A percentile compares a stretch with the other conserved stretches of the same genome.
These are phyloP conservation scores for Leccinum ochraceum DNA, from an alignment of 768 basidiomycete species.

Conservation along the genomic window DNA sequence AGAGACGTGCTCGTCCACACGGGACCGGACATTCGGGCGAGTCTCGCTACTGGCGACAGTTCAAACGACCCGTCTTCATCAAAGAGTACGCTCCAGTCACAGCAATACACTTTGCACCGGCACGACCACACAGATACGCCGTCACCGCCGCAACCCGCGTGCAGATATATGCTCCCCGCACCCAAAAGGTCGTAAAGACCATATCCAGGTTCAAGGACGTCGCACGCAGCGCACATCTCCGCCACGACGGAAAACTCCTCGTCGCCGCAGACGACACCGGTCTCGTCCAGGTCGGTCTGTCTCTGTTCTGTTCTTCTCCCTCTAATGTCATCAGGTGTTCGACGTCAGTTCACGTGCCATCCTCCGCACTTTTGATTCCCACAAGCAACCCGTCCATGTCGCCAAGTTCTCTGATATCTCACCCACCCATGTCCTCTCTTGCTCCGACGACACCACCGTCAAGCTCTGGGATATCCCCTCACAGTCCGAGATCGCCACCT, in stretches of 20 bases:
- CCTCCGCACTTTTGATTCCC: constrained; percentile 86
- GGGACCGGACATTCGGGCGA: constrained; percentile 67
- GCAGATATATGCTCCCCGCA: constrained; percentile 94
- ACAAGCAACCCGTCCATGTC: constrained; percentile 96
- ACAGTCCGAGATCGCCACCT: constrained; percentile 74
- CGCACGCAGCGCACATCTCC: constrained; percentile 84
- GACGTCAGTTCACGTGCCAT: constrained; percentile 94
- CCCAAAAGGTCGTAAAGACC: constrained; percentile 95
- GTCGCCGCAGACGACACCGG: constrained; percentile 96
- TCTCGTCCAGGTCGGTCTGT: constrained; percentile 59
- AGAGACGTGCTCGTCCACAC: constrained; percentile 55
- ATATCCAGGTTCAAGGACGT: constrained; percentile 97
- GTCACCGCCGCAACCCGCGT: constrained; percentile 93
- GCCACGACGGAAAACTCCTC: constrained; percentile 91
- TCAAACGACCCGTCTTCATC: constrained; percentile 89
- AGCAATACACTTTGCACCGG: constrained; percentile 85
- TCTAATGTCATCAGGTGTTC: constrained; percentile 63
- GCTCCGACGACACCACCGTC: constrained; percentile 94
- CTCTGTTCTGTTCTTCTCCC: not conserved
- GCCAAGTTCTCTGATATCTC: constrained; percentile 84
- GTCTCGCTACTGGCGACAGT: constrained; percentile 84
- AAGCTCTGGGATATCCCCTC: constrained; percentile 96
- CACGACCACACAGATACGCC: constrained; percentile 91
- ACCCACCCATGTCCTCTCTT: constrained; percentile 86
- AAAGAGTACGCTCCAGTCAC: constrained; percentile 98